Evolutionary conservation across 441 rosid species (phyloP).

Genomic region (Erodium moschatum): DNA sequence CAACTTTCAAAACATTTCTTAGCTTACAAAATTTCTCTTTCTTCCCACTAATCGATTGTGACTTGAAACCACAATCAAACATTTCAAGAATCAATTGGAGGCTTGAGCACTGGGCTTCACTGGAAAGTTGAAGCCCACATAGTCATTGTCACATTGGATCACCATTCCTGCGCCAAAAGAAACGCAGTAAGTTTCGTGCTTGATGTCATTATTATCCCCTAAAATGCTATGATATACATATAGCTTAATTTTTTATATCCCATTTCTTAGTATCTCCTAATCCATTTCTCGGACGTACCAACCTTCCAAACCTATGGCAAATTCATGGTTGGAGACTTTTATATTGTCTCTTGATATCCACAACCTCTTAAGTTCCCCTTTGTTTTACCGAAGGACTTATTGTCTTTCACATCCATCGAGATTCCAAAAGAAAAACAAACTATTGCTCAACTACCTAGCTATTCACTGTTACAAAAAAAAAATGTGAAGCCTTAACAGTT

Average conservation of each 20-base stretch:
- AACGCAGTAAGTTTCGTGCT: no score
- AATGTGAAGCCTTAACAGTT: background rate
- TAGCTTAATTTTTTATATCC: no score
- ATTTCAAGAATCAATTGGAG: conserved; percentile 32
- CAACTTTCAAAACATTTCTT: background rate
- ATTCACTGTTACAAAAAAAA: background rate
- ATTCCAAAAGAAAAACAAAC: no score
- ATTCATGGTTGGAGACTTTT: background rate
- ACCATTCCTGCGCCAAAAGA: background rate
- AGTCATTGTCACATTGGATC: no score
- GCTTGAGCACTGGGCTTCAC: background rate
- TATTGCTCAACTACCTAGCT: no score
- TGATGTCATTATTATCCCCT: no score
- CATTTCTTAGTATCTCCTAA: no score
- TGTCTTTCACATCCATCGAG: background rate
- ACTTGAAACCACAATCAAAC: conserved; percentile 34
- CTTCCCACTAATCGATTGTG: conserved; percentile 60
- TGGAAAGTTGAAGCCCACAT: no score
- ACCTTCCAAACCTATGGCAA: background rate
- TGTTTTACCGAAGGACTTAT: background rate
- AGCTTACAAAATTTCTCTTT: conserved; percentile 26
- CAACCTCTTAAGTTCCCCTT: background rate
- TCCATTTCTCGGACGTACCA: background rate
- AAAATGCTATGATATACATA: no score
- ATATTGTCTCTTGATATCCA: background rate